Percentiles rank a stretch among this genome's conserved stretches.
Evolutionary conservation across 1,139 yeast species (phyloP).

Genomic region (Protomyces pachydermus): DNA sequence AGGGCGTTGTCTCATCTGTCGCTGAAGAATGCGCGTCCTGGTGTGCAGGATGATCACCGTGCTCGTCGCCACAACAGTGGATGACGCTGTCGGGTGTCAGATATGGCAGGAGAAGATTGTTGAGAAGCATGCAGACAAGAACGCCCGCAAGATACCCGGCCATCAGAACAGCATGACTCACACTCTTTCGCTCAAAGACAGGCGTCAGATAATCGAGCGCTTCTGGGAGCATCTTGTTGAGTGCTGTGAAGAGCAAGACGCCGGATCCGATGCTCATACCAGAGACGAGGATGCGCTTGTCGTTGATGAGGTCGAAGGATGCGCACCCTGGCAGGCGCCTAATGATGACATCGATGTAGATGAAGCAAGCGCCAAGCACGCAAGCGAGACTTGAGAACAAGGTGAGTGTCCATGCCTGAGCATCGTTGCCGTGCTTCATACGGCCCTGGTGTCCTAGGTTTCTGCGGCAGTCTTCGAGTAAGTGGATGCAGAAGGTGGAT

Average conservation of each 20-base stretch:
- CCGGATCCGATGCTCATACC: constrained; percentile 64
- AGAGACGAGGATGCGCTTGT: constrained; percentile 47
- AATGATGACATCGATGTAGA: constrained; percentile 45
- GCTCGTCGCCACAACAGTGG: constrained; percentile 23
- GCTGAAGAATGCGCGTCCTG: not conserved
- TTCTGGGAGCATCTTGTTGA: constrained; percentile 59
- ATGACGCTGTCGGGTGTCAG: constrained; percentile 24
- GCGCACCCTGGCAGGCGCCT: constrained; percentile 12
- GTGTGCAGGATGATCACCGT: not conserved
- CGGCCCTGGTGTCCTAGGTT: not conserved
- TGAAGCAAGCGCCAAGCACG: constrained; percentile 53
- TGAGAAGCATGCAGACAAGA: constrained; percentile 49
- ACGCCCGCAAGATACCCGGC: constrained; percentile 49
- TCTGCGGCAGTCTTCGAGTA: not conserved
- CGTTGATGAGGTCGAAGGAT: constrained; percentile 12
- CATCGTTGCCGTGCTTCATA: constrained; percentile 29
- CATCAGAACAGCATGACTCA: constrained; percentile 1
- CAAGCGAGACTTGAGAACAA: constrained; percentile 55
- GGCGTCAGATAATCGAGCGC: constrained; percentile 42
- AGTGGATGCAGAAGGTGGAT: not conserved
- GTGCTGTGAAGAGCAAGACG: constrained; percentile 51
- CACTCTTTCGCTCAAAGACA: constrained; percentile 32
- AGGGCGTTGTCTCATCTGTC: not conserved
- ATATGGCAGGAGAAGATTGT: constrained; percentile 49
- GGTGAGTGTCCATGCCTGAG: constrained; percentile 57